Percentiles rank a stretch among this genome's conserved stretches.
Evolutionary conservation across 441 rosid genomes (phyloP).

Genomic region (Eutrema salsugineum): DNA sequence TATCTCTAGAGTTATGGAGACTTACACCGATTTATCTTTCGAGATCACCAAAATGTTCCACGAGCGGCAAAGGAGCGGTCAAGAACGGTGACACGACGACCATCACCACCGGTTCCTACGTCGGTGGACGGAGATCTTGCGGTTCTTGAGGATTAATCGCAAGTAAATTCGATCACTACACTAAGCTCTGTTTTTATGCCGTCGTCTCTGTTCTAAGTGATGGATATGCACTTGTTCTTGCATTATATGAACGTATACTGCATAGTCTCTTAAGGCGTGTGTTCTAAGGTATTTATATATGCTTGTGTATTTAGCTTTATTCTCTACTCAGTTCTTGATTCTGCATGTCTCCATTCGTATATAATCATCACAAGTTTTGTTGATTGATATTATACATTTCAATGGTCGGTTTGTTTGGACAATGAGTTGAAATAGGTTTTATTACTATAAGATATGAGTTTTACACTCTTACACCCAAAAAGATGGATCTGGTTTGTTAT

Average conservation of each 20-base stretch:
- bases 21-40: constrained; percentile 60
- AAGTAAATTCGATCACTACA: neutral
- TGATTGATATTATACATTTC: too few relatives aligned
- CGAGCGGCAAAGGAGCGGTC: constrained; percentile 19
- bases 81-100: constrained; percentile 6
- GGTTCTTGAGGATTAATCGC: constrained; percentile 3
- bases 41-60: constrained; percentile 37
- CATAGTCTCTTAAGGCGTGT: too few relatives aligned
- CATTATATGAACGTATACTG: too few relatives aligned
- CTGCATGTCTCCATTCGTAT: too few relatives aligned
- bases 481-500: neutral
- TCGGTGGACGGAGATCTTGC: constrained; percentile 13
- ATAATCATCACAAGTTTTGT: too few relatives aligned
- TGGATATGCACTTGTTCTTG: too few relatives aligned
- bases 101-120: constrained; percentile 7
- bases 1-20: constrained; percentile 49
- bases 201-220: too few relatives aligned
- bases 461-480: neutral
- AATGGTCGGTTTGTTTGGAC: neutral
- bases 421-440: neutral
- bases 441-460: neutral
- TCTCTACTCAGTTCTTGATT: too few relatives aligned
- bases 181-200: neutral
- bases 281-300: too few relatives aligned
- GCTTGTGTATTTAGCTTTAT: too few relatives aligned